Evolutionary conservation across 441 rosid species (phyloP), one percentile per base, ranked within the genome.

Genomic region (Erodium trifolium): DNA sequence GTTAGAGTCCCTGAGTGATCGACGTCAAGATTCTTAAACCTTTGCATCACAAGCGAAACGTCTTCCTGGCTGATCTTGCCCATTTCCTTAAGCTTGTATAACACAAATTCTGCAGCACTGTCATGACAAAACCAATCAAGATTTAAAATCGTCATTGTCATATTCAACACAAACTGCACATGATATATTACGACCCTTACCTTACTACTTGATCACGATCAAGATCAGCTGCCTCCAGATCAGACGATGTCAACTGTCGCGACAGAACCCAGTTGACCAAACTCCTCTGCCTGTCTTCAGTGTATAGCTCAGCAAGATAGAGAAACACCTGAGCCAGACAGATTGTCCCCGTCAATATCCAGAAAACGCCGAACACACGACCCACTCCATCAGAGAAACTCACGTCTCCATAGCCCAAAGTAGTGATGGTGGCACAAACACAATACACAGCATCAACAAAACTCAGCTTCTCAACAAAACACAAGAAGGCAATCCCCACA

Each of bases 1-100:
- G 90, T 78, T 27, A 88, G 77, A 57, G 78, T 80, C 68, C 89
- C 88, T 0, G 90, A 86, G 2, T 82, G 84, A 75, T 88, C 87
- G 43, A 75, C 73, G 60, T 86, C 93, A 1, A 86, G 90, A 13
- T 78, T 74, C 76, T 73, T 75, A 62, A 90, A 88, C 75, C 82
- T 83, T 49, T 88, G 86, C 87, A 82, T 76, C 66, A 79, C 77
- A 4, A 78, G 57, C 27, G 81, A 43, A 34, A 88, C 70, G 71
- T 88, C 93, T 39, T 80, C 84, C 68, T 79, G 79, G 69, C 63
- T 67, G 53, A 88, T 86, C 85, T 88, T 90, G 64, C 87, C 89
- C 93, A 88, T 86, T 70, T 85, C 90, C 75, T 83, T 78, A 0
- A 84, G 80, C 66, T 81, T 77, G 70, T 76, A 82, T 27, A 90